Evolutionary conservation across 495 filamentous ascomycete genomes (phyloP).

Genomic region (Cercophora sp.): DNA sequence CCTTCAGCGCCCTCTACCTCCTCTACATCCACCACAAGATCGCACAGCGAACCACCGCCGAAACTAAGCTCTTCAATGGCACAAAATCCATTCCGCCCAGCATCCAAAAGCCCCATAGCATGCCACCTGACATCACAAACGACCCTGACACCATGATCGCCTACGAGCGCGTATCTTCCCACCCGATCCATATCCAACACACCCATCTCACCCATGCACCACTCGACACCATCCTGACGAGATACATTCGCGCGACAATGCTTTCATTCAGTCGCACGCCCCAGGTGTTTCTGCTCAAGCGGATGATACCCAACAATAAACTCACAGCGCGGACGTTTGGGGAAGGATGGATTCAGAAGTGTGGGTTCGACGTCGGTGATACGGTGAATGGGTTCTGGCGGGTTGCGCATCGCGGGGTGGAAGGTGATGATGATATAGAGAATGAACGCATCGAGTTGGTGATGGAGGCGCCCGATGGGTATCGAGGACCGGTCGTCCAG

Average conservation of each 20-base stretch:
- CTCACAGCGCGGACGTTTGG: slow-evolving; percentile 18
- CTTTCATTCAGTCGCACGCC: slow-evolving; percentile 29
- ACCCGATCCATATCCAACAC: not conserved
- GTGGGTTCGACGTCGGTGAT: slow-evolving; percentile 22
- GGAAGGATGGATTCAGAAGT: slow-evolving; percentile 16
- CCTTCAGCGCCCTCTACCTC: slow-evolving; percentile 5
- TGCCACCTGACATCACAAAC: not conserved
- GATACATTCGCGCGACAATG: slow-evolving; percentile 30
- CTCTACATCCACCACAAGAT: slow-evolving; percentile 7
- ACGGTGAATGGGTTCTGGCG: slow-evolving; percentile 30
- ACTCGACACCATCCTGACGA: slow-evolving; percentile 13
- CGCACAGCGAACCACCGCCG: not conserved
- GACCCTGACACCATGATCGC: slow-evolving; percentile 15
- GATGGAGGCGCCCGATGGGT: slow-evolving; percentile 25
- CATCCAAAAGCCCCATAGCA: not conserved
- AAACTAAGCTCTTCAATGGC: not conserved
- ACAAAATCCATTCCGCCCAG: not conserved
- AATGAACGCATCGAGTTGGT: slow-evolving; percentile 22
- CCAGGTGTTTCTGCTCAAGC: slow-evolving; percentile 25
- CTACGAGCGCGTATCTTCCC: slow-evolving; percentile 26
- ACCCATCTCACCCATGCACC: not conserved
- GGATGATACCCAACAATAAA: slow-evolving; percentile 4
- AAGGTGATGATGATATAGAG: not conserved
- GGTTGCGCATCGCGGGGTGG: slow-evolving; percentile 3
- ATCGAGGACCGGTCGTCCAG: slow-evolving; percentile 22